phyloP scores from a whole-genome alignment of 164 flowering plant genomes.

The Umbellularia californica region DNA sequence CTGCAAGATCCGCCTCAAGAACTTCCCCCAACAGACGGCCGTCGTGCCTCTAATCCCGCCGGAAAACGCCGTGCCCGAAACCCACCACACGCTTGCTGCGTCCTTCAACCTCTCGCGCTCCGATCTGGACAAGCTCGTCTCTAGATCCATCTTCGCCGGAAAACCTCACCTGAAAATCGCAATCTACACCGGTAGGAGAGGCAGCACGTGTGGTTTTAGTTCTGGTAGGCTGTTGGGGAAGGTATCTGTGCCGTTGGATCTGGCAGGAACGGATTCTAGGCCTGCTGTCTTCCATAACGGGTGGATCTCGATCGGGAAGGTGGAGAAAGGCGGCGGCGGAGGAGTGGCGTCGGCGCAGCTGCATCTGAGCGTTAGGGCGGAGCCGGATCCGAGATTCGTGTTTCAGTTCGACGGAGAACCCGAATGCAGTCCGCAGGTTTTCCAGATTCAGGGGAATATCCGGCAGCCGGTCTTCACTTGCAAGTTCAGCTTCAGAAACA shows the following conservation, averaged over 20 bases:
- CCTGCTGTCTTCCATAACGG: slow-evolving; percentile 61
- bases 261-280: slow-evolving; percentile 47
- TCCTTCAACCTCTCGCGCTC: slow-evolving; percentile 60
- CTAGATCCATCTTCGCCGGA: slow-evolving; percentile 40
- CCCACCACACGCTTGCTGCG: slow-evolving; percentile 37
- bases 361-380: slow-evolving; percentile 68
- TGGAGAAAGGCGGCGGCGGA: slow-evolving; percentile 16
- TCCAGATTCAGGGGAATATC: slow-evolving; percentile 75
- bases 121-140: slow-evolving; percentile 47
- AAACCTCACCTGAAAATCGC: slow-evolving; percentile 42
- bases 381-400: slow-evolving; percentile 94
- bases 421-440: slow-evolving; percentile 88
- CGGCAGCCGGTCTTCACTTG: slow-evolving; percentile 93
- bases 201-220: slow-evolving; percentile 63
- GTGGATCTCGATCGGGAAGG: slow-evolving; percentile 66
- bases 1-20: slow-evolving; percentile 57
- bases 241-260: slow-evolving; percentile 59
- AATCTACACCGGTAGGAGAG: slow-evolving; percentile 67
- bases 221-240: slow-evolving; percentile 75
- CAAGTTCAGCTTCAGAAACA: slow-evolving; percentile 67
- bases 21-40: slow-evolving; percentile 54
- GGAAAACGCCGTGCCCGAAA: slow-evolving; percentile 36
- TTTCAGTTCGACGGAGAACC: slow-evolving; percentile 93
- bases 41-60: slow-evolving; percentile 43
- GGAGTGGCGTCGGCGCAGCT: slow-evolving; percentile 42